Base-by-base conservation (phyloP, 1,284 basidiomycete genomes). In the Pseudozyma sp. region DNA sequence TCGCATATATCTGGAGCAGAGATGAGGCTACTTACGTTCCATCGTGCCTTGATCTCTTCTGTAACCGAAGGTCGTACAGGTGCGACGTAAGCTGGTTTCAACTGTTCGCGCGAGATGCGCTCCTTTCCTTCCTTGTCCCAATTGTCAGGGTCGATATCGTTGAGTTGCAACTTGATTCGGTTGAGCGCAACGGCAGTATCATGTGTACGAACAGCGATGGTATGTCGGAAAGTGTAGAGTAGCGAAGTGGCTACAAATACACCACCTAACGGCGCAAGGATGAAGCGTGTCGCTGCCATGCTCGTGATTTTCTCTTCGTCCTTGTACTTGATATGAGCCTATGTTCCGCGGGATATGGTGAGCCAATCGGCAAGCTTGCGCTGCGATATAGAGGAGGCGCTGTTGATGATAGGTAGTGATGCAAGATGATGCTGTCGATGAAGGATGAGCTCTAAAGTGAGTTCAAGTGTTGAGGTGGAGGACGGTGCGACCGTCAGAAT, bases 121-220 rank as follows among this genome's bases (percentile, higher is more conserved):
- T 69, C 52, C 47, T 57, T 69, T 49, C 73, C 73, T 39, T 69
- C 52, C 52, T 66, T 69, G 45, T 76, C 69, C 73, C 73, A 76
- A 49, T 76, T 72, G 52, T 76, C 73, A 8, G 73, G 73, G n/a
- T 76, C 73, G 48, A 76, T 71, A 45, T 76, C 69, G 65, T 72
- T 64, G 55, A 76, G 69, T 47, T 71, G 60, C 44, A 71, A 44
- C 53, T 76, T 65, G 65, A 72, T 68, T 2, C 59, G n/a, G 53
- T 69, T 61, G 59, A 76, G 65, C 35, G 69, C 52, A 0, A 72
- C 45, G 2, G 66, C 69, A 1, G 73, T 72, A 14, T 76, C 69
- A 52, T 76, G 73, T 25, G 73, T 76, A n/a, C 69, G 68, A 5
- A 72, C 68, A 4, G 73, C 68, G 18, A 76, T 76, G 6, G 69